phyloP scores from a whole-genome alignment of 2,329 filamentous ascomycete genomes.

The Magnaporthiopsis incrustans region DNA sequence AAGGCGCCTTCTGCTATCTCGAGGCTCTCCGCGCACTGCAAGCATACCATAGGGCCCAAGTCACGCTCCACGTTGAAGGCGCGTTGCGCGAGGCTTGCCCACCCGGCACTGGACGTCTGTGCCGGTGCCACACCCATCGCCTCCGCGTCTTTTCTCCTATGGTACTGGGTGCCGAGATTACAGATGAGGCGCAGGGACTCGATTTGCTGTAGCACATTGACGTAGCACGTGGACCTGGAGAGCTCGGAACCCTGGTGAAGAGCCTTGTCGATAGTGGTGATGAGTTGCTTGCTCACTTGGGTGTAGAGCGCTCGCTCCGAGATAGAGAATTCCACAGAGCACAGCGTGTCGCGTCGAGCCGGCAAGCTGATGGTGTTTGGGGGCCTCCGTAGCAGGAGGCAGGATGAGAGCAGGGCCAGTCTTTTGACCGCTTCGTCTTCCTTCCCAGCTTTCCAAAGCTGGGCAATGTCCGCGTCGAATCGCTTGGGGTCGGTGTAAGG shows the following conservation, averaged over 20 bases:
- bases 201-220: constrained; percentile 36
- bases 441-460: constrained; percentile 29
- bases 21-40: constrained; percentile 18
- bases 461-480: constrained; percentile 30
- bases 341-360: constrained; percentile 22
- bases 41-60: constrained; percentile 19
- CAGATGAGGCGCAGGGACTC: constrained; percentile 37
- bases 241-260: constrained; percentile 10
- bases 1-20: constrained; percentile 18
- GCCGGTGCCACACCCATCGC: neutral
- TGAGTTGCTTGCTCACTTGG: constrained; percentile 17
- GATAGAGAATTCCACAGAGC: constrained; percentile 25
- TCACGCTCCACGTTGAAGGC: constrained; percentile 25
- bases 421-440: constrained; percentile 28
- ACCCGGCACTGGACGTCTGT: constrained; percentile 6
- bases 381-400: constrained; percentile 31
- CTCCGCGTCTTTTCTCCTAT: constrained; percentile 17
- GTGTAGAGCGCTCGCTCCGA: constrained; percentile 30
- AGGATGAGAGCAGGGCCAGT: constrained; percentile 28
- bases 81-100: constrained; percentile 22
- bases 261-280: constrained; percentile 25
- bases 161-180: constrained; percentile 34
- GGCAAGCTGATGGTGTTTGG: constrained; percentile 32
- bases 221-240: constrained; percentile 17
- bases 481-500: constrained; percentile 30